Percentiles rank a stretch among this genome's conserved stretches.
Conservation (phyloP, 2,329 filamentous ascomycete species). For the Talaromyces sp. region DNA sequence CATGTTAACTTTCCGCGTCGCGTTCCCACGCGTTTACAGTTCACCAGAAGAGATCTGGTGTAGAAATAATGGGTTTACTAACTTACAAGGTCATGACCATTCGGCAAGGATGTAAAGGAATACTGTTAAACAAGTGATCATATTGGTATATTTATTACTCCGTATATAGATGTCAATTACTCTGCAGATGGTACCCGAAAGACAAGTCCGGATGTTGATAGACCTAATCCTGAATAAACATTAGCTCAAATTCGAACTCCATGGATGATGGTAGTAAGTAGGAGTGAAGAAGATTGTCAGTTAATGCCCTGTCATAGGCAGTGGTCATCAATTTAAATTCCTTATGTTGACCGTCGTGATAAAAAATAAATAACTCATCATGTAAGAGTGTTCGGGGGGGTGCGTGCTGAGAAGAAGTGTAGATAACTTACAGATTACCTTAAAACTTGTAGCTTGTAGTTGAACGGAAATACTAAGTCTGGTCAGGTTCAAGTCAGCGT, state of each 20-base stretch:
- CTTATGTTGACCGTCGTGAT: constrained; percentile 89
- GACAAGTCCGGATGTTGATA: neutral
- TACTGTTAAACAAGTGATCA: neutral
- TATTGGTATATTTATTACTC: neutral
- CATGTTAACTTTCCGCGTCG: no score
- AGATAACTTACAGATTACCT: neutral
- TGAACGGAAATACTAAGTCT: neutral
- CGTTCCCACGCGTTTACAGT: no score
- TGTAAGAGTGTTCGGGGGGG: constrained; percentile 35
- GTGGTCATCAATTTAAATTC: constrained; percentile 66
- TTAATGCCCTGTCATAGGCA: constrained; percentile 67
- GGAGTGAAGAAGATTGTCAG: constrained; percentile 23
- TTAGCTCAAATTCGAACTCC: constrained; percentile 3
- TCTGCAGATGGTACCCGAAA: no score
- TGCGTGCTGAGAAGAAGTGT: neutral
- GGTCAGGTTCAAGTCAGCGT: neutral
- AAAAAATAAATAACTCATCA: constrained; percentile 62
- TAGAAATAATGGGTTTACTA: no score
- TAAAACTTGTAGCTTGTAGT: neutral
- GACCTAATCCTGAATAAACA: constrained; percentile 1
- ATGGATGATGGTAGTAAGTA: neutral
- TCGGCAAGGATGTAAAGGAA: neutral
- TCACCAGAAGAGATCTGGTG: no score
- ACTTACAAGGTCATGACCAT: neutral
- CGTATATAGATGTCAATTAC: no score